Evolutionary conservation across 352 stramenopile genomes (phyloP).

Genomic region (Globisporangium camurandrum): DNA sequence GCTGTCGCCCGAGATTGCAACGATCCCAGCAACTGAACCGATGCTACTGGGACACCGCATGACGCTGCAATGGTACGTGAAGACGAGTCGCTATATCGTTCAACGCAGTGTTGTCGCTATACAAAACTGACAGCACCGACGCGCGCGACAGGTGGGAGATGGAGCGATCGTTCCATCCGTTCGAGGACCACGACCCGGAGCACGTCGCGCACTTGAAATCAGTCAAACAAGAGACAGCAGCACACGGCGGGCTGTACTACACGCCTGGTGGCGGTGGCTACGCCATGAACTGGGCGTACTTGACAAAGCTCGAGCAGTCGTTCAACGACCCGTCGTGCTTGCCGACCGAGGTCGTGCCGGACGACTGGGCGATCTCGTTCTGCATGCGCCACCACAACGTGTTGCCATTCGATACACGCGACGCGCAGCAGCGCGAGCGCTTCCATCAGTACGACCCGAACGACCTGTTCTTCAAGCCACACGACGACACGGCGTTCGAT

Average conservation of each 20-base stretch:
- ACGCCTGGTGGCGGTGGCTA: constrained; percentile 77
- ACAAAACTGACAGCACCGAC: background rate
- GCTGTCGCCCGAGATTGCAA: constrained; percentile 34
- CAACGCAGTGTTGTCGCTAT: background rate
- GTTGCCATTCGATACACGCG: constrained; percentile 62
- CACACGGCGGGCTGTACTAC: constrained; percentile 69
- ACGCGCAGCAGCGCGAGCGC: constrained; percentile 55
- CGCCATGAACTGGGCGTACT: constrained; percentile 77
- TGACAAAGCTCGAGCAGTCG: constrained; percentile 53
- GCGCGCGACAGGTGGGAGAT: constrained; percentile 58
- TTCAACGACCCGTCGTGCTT: constrained; percentile 76
- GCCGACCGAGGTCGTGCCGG: constrained; percentile 55
- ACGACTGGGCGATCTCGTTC: constrained; percentile 86
- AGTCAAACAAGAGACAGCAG: constrained; percentile 36
- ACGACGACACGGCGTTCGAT: constrained; percentile 69
- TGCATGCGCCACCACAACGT: constrained; percentile 75
- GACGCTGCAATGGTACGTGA: constrained; percentile 68
- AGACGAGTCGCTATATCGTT: background rate
- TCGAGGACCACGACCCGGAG: constrained; percentile 51
- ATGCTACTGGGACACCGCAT: constrained; percentile 76
- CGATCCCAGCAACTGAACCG: constrained; percentile 26
- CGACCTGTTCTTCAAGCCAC: constrained; percentile 51
- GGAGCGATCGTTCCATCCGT: constrained; percentile 59
- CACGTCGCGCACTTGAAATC: constrained; percentile 41
- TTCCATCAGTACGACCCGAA: constrained; percentile 83